Conservation (phyloP, 176 grass and related monocot genomes). For the Carex myosuroides region DNA sequence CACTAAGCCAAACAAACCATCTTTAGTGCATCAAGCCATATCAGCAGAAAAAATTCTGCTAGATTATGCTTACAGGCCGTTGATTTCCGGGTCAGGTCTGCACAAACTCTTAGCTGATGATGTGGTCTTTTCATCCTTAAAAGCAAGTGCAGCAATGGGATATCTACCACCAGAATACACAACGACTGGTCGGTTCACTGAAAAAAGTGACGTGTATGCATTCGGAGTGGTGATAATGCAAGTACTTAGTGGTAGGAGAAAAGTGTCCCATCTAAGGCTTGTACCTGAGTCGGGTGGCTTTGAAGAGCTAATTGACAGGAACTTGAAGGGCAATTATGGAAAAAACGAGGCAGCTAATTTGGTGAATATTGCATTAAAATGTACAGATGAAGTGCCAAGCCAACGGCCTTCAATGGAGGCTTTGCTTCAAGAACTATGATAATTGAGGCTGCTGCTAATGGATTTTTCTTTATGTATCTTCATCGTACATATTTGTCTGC, state of each 20-base stretch:
- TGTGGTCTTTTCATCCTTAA: constrained; percentile 72
- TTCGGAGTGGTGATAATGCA: constrained; percentile 81
- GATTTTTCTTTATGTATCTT: constrained; percentile 20
- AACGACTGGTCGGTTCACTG: constrained; percentile 60
- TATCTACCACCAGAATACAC: constrained; percentile 93
- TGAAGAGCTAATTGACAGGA: constrained; percentile 65
- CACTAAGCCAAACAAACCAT: constrained; percentile 42
- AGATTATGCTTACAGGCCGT: constrained; percentile 58
- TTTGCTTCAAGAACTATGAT: constrained; percentile 45
- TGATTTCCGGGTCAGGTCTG: constrained; percentile 64
- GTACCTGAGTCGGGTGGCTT: not conserved
- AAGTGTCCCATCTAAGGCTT: constrained; percentile 25
- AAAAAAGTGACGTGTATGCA: constrained; percentile 88
- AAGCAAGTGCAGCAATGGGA: constrained; percentile 93
- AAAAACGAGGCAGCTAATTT: constrained; percentile 43
- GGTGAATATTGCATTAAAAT: constrained; percentile 35
- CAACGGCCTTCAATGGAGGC: constrained; percentile 56
- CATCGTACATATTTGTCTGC: constrained; percentile 21
- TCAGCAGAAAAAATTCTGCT: constrained; percentile 69
- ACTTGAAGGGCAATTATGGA: constrained; percentile 52
- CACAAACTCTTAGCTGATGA: constrained; percentile 86
- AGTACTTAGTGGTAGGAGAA: constrained; percentile 57
- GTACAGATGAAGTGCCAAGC: constrained; percentile 55
- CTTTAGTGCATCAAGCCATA: constrained; percentile 76
- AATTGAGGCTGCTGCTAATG: not conserved